Evolutionary conservation across 2,329 filamentous ascomycete genomes (phyloP).

Genomic region (Diplodia intermedia): DNA sequence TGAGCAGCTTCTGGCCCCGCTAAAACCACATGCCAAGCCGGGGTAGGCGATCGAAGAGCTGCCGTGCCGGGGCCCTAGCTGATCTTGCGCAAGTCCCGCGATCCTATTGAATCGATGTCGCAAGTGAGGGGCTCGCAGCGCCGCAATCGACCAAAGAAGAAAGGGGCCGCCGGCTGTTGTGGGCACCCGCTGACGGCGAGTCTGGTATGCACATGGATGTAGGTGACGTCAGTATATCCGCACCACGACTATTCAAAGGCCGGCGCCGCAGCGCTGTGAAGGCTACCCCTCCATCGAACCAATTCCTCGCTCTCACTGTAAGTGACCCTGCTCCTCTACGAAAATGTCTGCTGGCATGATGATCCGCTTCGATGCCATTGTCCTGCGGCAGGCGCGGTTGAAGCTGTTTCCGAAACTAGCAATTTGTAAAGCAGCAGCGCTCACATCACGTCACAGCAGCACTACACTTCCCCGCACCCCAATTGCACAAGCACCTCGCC

Average conservation of each 20-base stretch:
- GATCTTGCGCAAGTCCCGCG: conserved; percentile 27
- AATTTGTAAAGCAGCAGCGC: conserved; percentile 8
- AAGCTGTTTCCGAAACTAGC: conserved; percentile 4
- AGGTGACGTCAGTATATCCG: conserved; percentile 17
- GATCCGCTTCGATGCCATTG: background rate
- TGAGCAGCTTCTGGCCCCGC: background rate
- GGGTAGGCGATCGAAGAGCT: conserved; percentile 17
- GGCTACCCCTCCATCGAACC: background rate
- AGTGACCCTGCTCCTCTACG: background rate
- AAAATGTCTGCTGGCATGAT: background rate
- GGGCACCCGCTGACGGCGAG: conserved; percentile 18
- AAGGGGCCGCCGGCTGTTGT: conserved; percentile 16
- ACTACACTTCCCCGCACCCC: background rate
- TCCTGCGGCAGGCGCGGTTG: background rate
- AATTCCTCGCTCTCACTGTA: background rate
- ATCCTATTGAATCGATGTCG: conserved; percentile 16
- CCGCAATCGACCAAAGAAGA: conserved; percentile 19
- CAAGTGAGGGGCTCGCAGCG: conserved; percentile 28
- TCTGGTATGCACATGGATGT: conserved; percentile 2
- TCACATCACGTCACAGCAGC: conserved; percentile 23
- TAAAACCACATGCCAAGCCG: conserved; percentile 11
- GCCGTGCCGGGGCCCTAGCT: conserved; percentile 1
- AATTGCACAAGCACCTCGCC: background rate
- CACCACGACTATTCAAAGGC: conserved; percentile 28
- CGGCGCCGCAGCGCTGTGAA: conserved; percentile 6